These are phyloP conservation scores for Mesembryanthemum crystallinum DNA, from an alignment of 148 eudicot species.

Conservation along the genomic window DNA sequence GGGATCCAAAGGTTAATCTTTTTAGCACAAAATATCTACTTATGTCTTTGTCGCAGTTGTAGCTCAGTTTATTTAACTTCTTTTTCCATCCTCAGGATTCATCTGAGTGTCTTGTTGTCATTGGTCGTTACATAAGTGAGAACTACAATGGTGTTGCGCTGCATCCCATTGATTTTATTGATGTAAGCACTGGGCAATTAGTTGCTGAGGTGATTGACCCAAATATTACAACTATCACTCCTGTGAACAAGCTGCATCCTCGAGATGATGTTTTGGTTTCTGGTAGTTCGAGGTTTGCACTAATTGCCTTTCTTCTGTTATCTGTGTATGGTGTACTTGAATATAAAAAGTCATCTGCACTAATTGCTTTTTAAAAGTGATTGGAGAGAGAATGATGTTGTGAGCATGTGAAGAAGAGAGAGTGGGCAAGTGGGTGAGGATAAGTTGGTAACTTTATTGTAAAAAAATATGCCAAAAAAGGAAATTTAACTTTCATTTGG, in stretches of 20 bases:
- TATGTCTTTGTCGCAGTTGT: not conserved
- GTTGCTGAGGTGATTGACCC: conserved; percentile 94
- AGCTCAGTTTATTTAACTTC: not conserved
- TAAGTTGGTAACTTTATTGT: no score
- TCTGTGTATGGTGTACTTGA: not conserved
- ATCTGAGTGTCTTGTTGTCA: conserved; percentile 88
- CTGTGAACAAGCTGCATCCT: conserved; percentile 96
- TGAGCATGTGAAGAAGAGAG: no score
- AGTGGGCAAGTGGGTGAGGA: no score
- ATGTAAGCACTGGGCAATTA: conserved; percentile 79
- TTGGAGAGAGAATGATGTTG: no score
- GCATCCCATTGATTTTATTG: conserved; percentile 94
- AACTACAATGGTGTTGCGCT: conserved; percentile 80
- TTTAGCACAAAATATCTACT: not conserved
- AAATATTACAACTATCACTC: conserved; percentile 85
- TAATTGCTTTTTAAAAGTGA: no score
- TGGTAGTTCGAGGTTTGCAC: conserved; percentile 81
- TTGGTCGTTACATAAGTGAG: conserved; percentile 97
- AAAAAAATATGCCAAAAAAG: no score
- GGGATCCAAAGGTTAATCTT: conserved; percentile 94
- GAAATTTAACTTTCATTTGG: no score
- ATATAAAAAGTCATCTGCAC: no score
- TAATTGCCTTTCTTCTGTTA: not conserved
- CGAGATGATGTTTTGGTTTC: conserved; percentile 81
- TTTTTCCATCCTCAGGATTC: conserved; percentile 53